Conservation (phyloP, 192 early-diverging fungal species). For the Coemansia sp. region DNA sequence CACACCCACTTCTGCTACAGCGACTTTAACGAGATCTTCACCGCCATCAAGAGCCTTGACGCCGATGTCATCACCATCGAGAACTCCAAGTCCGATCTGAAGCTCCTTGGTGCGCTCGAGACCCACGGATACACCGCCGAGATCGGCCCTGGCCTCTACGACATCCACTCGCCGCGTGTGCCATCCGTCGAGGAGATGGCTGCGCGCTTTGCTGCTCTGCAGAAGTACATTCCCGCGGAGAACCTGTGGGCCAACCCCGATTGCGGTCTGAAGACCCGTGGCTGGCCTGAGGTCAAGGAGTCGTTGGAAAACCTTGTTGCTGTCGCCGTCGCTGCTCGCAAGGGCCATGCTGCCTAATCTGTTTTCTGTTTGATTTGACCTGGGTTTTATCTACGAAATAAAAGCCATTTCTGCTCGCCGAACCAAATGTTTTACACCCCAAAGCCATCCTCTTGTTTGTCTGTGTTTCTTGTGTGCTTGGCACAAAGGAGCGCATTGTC, state of each 20-base stretch:
- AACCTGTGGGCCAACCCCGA: constrained; percentile 97
- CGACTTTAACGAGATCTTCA: constrained; percentile 99
- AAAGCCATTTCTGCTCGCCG: neutral
- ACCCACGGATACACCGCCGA: constrained; percentile 82
- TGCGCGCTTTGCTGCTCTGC: constrained; percentile 77
- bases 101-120: constrained; percentile 89
- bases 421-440: neutral
- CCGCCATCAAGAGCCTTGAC: constrained; percentile 88
- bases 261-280: constrained; percentile 96
- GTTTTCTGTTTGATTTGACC: neutral
- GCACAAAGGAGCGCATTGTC: no score
- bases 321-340: constrained; percentile 71
- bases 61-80: constrained; percentile 98
- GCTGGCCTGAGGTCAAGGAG: constrained; percentile 90
- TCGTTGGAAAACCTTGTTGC: constrained; percentile 85
- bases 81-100: constrained; percentile 96
- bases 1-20: constrained; percentile 99
- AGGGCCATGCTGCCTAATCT: constrained; percentile 20
- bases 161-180: constrained; percentile 98
- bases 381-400: neutral
- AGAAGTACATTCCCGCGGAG: constrained; percentile 79
- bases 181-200: constrained; percentile 89
- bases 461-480: no score
- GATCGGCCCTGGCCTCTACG: constrained; percentile 96
- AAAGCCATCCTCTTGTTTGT: no score